These are phyloP conservation scores for Vanrija humicola DNA, from an alignment of 1,284 basidiomycete genomes.

Conservation along the genomic window DNA sequence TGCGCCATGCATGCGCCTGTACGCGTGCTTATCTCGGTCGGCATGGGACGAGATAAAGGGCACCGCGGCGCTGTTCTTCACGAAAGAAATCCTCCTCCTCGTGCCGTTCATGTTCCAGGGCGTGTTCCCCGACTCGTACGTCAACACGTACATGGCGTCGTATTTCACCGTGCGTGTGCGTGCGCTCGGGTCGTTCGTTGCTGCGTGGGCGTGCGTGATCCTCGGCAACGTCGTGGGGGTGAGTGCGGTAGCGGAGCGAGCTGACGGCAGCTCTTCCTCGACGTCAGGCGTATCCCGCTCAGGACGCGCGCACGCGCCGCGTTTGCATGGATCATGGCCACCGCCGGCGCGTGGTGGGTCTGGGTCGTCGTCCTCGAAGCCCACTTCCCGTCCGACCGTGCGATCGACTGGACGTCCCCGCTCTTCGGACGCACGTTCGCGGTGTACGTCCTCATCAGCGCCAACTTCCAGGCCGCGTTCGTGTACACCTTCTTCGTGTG, in stretches of 20 bases:
- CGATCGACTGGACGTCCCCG: not conserved
- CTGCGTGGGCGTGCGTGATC: not conserved
- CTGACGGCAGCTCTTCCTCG: conserved; percentile 12
- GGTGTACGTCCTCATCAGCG: not conserved
- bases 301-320: not conserved
- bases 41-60: not conserved
- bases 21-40: not conserved
- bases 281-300: not conserved
- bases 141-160: not conserved
- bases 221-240: not conserved
- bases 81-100: not conserved
- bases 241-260: too few species aligned
- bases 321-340: not conserved
- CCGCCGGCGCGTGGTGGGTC: not conserved
- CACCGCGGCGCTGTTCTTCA: not conserved
- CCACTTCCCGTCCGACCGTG: not conserved
- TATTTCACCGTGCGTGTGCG: not conserved
- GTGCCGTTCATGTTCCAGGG: not conserved
- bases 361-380: not conserved
- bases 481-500: not conserved
- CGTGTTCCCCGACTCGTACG: not conserved
- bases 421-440: not conserved
- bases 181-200: not conserved
- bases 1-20: too few species aligned
- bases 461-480: not conserved